These are phyloP conservation scores for Acer campestre DNA, from an alignment of 345 rosid genomes.

Conservation along the genomic window DNA sequence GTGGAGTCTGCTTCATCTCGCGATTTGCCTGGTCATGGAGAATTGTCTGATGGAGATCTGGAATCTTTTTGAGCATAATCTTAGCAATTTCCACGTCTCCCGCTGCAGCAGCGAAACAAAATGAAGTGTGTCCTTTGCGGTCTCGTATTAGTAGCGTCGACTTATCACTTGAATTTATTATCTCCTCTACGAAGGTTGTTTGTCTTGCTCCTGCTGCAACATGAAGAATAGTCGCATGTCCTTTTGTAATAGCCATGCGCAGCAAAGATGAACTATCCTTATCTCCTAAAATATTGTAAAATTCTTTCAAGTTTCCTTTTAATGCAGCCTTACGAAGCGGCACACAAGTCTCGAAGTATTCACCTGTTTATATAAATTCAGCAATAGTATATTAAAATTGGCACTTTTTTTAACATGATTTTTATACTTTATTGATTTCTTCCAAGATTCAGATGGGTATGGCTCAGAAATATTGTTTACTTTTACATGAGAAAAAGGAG, in stretches of 20 bases:
- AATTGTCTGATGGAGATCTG: background rate
- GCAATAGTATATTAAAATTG: too few relatives aligned
- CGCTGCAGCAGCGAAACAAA: background rate
- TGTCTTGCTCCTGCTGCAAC: constrained; percentile 14
- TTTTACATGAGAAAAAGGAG: too few relatives aligned
- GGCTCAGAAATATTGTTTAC: too few relatives aligned
- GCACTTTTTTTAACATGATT: too few relatives aligned
- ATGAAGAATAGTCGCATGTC: constrained; percentile 9
- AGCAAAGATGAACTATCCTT: background rate
- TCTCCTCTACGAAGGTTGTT: background rate
- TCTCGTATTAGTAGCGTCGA: background rate
- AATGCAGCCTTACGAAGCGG: constrained; percentile 7
- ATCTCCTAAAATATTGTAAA: too few relatives aligned
- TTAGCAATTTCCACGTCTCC: background rate
- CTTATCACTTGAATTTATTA: background rate
- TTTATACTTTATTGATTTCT: too few relatives aligned
- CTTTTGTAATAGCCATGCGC: background rate
- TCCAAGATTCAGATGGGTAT: too few relatives aligned
- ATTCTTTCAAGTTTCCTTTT: background rate
- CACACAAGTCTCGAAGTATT: background rate
- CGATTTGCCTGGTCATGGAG: background rate
- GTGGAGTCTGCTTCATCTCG: background rate
- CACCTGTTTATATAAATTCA: background rate
- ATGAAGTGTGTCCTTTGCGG: background rate
- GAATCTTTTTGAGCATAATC: background rate